Percentiles rank a stretch among this genome's conserved stretches.
Evolutionary conservation across 768 basidiomycete species (phyloP).

Genomic region (Lentinula aciculospora): DNA sequence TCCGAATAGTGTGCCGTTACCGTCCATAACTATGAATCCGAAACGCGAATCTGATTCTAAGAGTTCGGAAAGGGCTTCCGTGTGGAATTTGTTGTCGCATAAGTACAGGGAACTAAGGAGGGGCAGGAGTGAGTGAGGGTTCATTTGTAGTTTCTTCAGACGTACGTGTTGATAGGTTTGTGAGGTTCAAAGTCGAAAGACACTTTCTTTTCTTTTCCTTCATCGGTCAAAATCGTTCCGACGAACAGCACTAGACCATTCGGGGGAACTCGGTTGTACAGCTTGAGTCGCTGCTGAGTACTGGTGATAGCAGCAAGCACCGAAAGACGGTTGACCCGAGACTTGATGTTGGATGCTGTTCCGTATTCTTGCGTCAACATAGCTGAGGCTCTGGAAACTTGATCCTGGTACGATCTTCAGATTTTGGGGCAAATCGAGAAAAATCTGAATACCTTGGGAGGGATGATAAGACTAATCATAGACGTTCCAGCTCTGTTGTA

Average conservation of each 20-base stretch:
- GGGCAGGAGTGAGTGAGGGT: background rate
- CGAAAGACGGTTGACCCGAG: slow-evolving; percentile 94
- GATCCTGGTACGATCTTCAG: slow-evolving; percentile 47
- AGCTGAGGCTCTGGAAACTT: slow-evolving; percentile 88
- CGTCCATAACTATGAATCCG: slow-evolving; percentile 99
- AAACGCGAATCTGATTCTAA: slow-evolving; percentile 97
- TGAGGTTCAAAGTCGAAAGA: slow-evolving; percentile 98
- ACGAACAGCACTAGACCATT: slow-evolving; percentile 98
- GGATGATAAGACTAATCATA: slow-evolving; percentile 98
- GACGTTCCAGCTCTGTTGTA: slow-evolving; percentile 81
- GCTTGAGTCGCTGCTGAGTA: slow-evolving; percentile 94
- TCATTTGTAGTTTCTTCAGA: slow-evolving; percentile 7
- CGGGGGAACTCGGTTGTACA: slow-evolving; percentile 94
- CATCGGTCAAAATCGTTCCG: slow-evolving; percentile 95
- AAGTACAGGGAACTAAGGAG: slow-evolving; percentile 83
- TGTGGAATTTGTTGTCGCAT: slow-evolving; percentile 99
- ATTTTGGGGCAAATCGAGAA: background rate
- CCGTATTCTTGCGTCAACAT: slow-evolving; percentile 99
- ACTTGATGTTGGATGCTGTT: slow-evolving; percentile 99
- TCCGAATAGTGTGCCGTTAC: slow-evolving; percentile 96
- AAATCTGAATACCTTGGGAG: slow-evolving; percentile 67
- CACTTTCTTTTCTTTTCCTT: slow-evolving; percentile 99
- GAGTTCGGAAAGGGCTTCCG: slow-evolving; percentile 93
- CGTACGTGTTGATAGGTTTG: slow-evolving; percentile 97
- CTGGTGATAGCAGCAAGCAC: slow-evolving; percentile 97